Evolutionary conservation across 176 grass and related monocot species (phyloP).

Genomic region (Rhynchospora tenuis): DNA sequence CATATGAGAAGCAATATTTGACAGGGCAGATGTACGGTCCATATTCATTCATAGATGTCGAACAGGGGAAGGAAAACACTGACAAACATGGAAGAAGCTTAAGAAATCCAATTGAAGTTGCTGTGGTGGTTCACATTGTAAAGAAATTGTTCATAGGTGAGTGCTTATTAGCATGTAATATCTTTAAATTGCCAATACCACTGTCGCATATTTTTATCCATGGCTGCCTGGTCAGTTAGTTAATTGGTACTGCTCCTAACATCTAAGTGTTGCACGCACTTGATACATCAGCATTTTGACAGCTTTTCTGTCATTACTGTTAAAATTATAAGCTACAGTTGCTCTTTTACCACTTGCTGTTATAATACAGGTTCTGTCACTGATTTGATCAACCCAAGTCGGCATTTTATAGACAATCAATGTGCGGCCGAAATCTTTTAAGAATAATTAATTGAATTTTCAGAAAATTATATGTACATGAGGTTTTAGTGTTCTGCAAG

Average conservation of each 20-base stretch:
- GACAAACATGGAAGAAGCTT: constrained; percentile 36
- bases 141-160: constrained; percentile 47
- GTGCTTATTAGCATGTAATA: background rate
- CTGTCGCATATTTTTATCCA: background rate
- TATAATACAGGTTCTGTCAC: background rate
- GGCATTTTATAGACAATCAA: background rate
- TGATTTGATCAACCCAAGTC: background rate
- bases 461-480: background rate
- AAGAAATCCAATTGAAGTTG: constrained; percentile 50
- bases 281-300: background rate
- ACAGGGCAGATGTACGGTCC: constrained; percentile 40
- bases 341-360: background rate
- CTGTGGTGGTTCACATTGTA: constrained; percentile 35
- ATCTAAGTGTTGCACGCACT: background rate
- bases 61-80: constrained; percentile 34
- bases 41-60: constrained; percentile 71
- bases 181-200: no score
- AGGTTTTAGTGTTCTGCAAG: background rate
- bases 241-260: background rate
- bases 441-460: background rate
- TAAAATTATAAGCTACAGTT: background rate
- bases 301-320: background rate
- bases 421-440: background rate
- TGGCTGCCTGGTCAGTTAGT: background rate
- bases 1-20: constrained; percentile 34